phyloP scores from a whole-genome alignment of 2,329 filamentous ascomycete genomes.

The Thermothelomyces thermophilus region DNA sequence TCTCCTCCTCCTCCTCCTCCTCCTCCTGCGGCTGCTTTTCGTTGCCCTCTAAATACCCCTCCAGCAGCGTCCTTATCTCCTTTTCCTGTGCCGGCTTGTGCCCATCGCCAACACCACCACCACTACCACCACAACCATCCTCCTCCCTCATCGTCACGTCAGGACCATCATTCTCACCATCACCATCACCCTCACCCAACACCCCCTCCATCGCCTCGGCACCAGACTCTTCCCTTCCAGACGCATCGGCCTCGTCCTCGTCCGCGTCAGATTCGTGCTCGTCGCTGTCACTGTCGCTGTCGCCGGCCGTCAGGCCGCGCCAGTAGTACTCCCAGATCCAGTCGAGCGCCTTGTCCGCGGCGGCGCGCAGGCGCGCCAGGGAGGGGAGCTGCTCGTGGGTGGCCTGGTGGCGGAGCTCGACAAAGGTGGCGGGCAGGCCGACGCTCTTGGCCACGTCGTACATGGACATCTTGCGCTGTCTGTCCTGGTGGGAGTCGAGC shows the following conservation, averaged over 20 bases:
- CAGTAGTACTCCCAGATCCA: slow-evolving; percentile 95
- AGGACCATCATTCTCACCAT: neutral
- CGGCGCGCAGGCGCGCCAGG: slow-evolving; percentile 63
- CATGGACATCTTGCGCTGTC: slow-evolving; percentile 63
- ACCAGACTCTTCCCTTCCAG: neutral
- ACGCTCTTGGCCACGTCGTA: slow-evolving; percentile 63
- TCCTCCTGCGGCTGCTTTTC: neutral
- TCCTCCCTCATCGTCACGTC: no score
- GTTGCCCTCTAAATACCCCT: slow-evolving; percentile 8
- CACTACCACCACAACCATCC: no score
- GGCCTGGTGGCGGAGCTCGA: slow-evolving; percentile 82
- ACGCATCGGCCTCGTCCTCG: no score
- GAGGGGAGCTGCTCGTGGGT: slow-evolving; percentile 84
- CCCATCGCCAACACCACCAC: neutral
- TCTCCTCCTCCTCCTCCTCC: slow-evolving; percentile 1
- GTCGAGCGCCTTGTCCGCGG: slow-evolving; percentile 60
- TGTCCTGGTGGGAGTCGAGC: slow-evolving; percentile 65
- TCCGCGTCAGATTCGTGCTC: no score
- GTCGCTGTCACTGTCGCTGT: neutral
- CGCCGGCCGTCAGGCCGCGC: slow-evolving; percentile 42
- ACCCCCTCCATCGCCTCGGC: neutral
- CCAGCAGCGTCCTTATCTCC: slow-evolving; percentile 3
- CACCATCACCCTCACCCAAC: neutral
- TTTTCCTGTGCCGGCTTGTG: neutral
- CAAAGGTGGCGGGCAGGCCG: slow-evolving; percentile 68